Evolutionary conservation across 75 land plant genomes (phyloP).

Genomic region (Cryptomeria japonica): DNA sequence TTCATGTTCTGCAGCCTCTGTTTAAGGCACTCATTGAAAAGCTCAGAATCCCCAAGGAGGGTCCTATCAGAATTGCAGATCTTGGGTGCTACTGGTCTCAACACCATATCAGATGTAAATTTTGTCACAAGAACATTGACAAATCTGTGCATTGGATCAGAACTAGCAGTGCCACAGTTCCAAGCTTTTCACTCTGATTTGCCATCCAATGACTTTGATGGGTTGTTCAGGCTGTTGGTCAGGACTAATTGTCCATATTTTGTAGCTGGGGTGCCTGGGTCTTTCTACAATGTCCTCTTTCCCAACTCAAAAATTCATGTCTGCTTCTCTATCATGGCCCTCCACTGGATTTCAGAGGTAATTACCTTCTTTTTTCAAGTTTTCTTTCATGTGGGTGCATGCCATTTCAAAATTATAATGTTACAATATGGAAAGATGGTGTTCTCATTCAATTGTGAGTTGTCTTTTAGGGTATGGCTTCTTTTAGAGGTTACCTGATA

Average conservation of each 20-base stretch:
- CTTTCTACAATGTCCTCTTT: slow-evolving; percentile 26
- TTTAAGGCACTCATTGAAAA: background rate
- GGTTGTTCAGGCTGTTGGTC: slow-evolving; percentile 17
- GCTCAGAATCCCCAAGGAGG: background rate
- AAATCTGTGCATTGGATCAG: slow-evolving; percentile 1
- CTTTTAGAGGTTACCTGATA: background rate
- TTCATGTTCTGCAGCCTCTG: background rate
- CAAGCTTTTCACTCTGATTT: slow-evolving; percentile 19
- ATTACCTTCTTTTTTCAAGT: background rate
- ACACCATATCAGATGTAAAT: slow-evolving; percentile 7
- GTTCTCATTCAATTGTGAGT: background rate
- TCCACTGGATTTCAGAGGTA: slow-evolving; percentile 31
- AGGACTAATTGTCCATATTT: slow-evolving; percentile 1
- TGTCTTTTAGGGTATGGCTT: background rate
- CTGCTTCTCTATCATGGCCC: slow-evolving; percentile 20
- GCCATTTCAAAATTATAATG: background rate
- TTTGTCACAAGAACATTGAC: background rate
- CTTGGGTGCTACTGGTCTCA: slow-evolving; percentile 21
- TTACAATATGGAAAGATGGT: background rate
- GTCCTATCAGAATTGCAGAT: slow-evolving; percentile 25
- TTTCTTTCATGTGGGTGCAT: background rate
- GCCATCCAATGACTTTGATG: slow-evolving; percentile 32
- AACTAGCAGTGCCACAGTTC: slow-evolving; percentile 9
- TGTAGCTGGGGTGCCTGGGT: slow-evolving; percentile 31
- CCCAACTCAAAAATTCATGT: slow-evolving; percentile 18